These are phyloP conservation scores for Aspergillus intermedius DNA, from an alignment of 2,329 filamentous ascomycete species.

Conservation along the genomic window DNA sequence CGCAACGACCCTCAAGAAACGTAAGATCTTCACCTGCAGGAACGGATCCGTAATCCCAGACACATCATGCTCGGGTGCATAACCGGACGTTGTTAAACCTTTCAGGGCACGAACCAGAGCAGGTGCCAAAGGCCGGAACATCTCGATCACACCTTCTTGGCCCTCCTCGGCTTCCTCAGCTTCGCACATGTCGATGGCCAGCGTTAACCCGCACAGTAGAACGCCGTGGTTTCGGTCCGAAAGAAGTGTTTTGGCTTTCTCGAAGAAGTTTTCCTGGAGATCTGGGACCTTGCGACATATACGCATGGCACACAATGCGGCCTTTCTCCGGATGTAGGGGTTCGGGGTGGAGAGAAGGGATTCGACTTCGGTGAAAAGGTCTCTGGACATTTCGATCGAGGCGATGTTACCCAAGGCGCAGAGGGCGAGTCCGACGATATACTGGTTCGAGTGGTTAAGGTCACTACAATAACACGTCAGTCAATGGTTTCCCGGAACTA, in stretches of 20 bases:
- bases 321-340: constrained; percentile 96
- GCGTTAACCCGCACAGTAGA: constrained; percentile 80
- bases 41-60: constrained; percentile 98
- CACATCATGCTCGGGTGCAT: constrained; percentile 95
- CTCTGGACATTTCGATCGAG: constrained; percentile 95
- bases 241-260: constrained; percentile 82
- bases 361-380: constrained; percentile 94
- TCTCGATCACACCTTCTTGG: constrained; percentile 83
- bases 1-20: constrained; percentile 76
- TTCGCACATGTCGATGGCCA: constrained; percentile 89
- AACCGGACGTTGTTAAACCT: constrained; percentile 86
- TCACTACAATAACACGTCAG: constrained; percentile 54
- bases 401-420: constrained; percentile 97
- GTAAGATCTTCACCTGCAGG: constrained; percentile 91
- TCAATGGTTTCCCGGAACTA: neutral
- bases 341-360: constrained; percentile 85
- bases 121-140: constrained; percentile 80
- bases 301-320: constrained; percentile 96
- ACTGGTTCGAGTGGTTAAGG: constrained; percentile 94
- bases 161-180: constrained; percentile 87
- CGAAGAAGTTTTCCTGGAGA: constrained; percentile 91
- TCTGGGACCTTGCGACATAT: constrained; percentile 98
- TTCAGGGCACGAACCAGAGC: constrained; percentile 86
- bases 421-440: constrained; percentile 91
- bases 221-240: constrained; percentile 96